Conservation (phyloP, 495 filamentous ascomycete genomes). For the Trichoderma orchidacearum region DNA sequence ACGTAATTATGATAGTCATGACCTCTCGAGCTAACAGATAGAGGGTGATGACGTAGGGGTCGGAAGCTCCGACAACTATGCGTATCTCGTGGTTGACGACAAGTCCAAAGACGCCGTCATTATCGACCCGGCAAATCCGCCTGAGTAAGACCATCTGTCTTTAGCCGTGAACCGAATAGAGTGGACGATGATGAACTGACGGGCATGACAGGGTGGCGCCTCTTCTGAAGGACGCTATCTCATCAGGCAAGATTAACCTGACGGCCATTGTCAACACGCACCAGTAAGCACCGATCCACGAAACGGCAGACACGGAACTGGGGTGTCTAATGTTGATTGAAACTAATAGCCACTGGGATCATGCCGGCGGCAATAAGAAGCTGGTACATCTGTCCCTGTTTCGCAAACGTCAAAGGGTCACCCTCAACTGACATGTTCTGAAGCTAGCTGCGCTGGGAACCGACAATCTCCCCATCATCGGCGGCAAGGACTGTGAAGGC, state of each 20-base stretch:
- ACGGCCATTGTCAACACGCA: conserved; percentile 91
- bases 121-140: conserved; percentile 85
- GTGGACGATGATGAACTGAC: background rate
- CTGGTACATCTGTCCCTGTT: conserved; percentile 35
- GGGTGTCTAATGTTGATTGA: background rate
- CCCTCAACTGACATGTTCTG: background rate
- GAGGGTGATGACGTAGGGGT: conserved; percentile 47
- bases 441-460: conserved; percentile 54
- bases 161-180: background rate
- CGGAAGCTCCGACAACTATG: conserved; percentile 87
- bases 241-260: conserved; percentile 61
- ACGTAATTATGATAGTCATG: no score
- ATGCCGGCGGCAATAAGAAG: conserved; percentile 81
- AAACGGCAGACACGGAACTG: background rate
- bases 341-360: conserved; percentile 68
- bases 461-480: conserved; percentile 55
- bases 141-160: conserved; percentile 49
- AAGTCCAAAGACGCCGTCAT: conserved; percentile 81
- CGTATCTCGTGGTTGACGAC: conserved; percentile 88
- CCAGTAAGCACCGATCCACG: conserved; percentile 46
- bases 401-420: conserved; percentile 6
- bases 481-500: conserved; percentile 72
- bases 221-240: conserved; percentile 58
- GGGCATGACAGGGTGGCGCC: conserved; percentile 55
- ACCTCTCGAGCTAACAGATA: background rate